These are phyloP conservation scores for Fusarium equiseti DNA, from an alignment of 2,329 filamentous ascomycete species.

Conservation along the genomic window DNA sequence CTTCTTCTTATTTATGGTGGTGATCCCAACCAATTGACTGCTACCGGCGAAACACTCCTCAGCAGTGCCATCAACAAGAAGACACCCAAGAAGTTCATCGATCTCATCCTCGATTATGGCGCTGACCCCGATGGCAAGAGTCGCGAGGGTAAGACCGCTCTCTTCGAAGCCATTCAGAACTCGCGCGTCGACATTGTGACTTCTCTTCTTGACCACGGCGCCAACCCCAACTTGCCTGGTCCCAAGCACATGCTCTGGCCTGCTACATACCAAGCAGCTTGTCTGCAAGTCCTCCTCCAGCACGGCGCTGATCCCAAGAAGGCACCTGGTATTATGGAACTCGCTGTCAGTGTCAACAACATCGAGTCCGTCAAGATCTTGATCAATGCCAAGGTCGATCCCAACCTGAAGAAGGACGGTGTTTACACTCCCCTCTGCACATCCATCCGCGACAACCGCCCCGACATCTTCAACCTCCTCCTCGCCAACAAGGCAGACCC, in stretches of 20 bases:
- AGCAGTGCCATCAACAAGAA: slow-evolving; percentile 71
- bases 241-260: slow-evolving; percentile 78
- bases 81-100: slow-evolving; percentile 65
- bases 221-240: slow-evolving; percentile 75
- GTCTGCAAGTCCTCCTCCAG: slow-evolving; percentile 68
- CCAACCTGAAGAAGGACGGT: slow-evolving; percentile 72
- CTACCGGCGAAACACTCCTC: slow-evolving; percentile 71
- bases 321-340: slow-evolving; percentile 72
- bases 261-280: slow-evolving; percentile 68
- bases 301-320: slow-evolving; percentile 72
- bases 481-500: slow-evolving; percentile 69
- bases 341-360: slow-evolving; percentile 73
- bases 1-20: slow-evolving; percentile 72
- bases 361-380: slow-evolving; percentile 70
- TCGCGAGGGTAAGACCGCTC: slow-evolving; percentile 70
- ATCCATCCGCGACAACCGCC: slow-evolving; percentile 73
- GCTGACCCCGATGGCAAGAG: slow-evolving; percentile 70
- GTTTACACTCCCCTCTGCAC: slow-evolving; percentile 77
- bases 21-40: slow-evolving; percentile 65
- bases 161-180: slow-evolving; percentile 71
- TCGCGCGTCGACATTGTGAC: slow-evolving; percentile 68
- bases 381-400: slow-evolving; percentile 69
- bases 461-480: slow-evolving; percentile 71
- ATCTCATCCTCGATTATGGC: slow-evolving; percentile 71
- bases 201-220: slow-evolving; percentile 65